Percentiles rank a stretch among this genome's conserved stretches.
Evolutionary conservation across 1,284 basidiomycete genomes (phyloP).

Genomic region (Fomitopsis palustris): DNA sequence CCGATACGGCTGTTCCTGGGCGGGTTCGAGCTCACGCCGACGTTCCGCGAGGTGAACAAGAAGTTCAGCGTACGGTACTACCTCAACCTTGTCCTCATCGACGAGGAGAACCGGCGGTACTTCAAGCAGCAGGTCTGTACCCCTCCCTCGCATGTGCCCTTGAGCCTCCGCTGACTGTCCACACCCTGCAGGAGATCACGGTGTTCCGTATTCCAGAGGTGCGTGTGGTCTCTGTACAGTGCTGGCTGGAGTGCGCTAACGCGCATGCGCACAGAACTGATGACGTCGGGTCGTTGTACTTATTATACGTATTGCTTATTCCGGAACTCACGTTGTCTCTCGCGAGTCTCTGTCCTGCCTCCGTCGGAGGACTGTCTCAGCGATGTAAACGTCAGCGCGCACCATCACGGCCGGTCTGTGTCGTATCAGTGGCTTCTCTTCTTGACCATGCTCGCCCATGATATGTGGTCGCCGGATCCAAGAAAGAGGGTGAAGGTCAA

Average conservation of each 20-base stretch:
- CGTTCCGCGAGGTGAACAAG: conserved; percentile 99
- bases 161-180: neutral
- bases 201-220: conserved; percentile 77
- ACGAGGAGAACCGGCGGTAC: conserved; percentile 95
- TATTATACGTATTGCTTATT: conserved; percentile 27
- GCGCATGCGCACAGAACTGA: conserved; percentile 20
- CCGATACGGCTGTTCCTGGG: conserved; percentile 97
- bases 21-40: conserved; percentile 97
- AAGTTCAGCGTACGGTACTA: conserved; percentile 98
- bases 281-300: conserved; percentile 17
- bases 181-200: conserved; percentile 55
- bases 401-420: no score
- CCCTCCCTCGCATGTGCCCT: neutral
- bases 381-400: no score
- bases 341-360: no score
- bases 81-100: conserved; percentile 93
- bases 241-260: neutral
- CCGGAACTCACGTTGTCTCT: neutral
- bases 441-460: no score
- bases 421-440: no score
- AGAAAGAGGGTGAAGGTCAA: no score
- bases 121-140: conserved; percentile 86
- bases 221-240: conserved; percentile 14
- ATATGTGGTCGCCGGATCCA: no score
- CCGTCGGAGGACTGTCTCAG: no score